These are phyloP conservation scores for Leishmania amazonensis DNA, from an alignment of 208 protist species.

Conservation along the genomic window DNA sequence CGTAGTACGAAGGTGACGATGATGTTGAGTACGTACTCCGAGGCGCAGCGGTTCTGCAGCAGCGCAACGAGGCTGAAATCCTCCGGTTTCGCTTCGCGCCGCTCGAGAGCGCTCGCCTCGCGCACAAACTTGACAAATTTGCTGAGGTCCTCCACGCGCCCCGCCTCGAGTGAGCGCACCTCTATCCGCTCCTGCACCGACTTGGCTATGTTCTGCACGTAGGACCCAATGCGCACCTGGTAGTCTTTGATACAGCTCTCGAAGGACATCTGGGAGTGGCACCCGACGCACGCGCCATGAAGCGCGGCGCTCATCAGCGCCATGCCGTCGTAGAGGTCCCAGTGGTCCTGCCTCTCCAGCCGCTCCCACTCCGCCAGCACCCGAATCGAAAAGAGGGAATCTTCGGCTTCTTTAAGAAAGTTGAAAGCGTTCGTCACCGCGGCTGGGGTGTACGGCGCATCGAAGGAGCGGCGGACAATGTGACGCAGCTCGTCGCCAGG, in stretches of 20 bases:
- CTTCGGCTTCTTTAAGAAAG: slow-evolving; percentile 50
- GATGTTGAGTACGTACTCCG: slow-evolving; percentile 56
- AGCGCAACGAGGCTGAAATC: slow-evolving; percentile 48
- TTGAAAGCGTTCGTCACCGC: slow-evolving; percentile 40
- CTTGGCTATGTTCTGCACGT: slow-evolving; percentile 21
- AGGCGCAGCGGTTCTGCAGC: slow-evolving; percentile 23
- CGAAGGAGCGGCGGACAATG: slow-evolving; percentile 43
- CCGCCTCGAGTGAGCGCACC: slow-evolving; percentile 5
- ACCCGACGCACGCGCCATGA: slow-evolving; percentile 20
- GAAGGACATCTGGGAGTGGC: slow-evolving; percentile 1
- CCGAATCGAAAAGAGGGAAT: slow-evolving; percentile 47
- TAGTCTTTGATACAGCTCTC: slow-evolving; percentile 23
- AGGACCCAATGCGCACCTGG: slow-evolving; percentile 20
- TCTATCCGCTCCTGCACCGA: slow-evolving; percentile 19
- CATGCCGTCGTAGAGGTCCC: slow-evolving; percentile 42
- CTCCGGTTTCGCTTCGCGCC: slow-evolving; percentile 36
- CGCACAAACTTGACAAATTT: slow-evolving; percentile 19
- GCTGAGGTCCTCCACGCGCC: slow-evolving; percentile 12
- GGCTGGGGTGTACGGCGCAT: slow-evolving; percentile 15
- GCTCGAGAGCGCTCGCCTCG: slow-evolving; percentile 19
- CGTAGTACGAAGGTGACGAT: slow-evolving; percentile 41
- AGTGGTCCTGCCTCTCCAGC: slow-evolving; percentile 28
- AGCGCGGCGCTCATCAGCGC: slow-evolving; percentile 48
- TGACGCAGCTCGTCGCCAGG: slow-evolving; percentile 21
- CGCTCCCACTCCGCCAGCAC: slow-evolving; percentile 49